A percentile compares a stretch with the other conserved stretches of the same genome.
Conservation (phyloP, 2,329 filamentous ascomycete genomes). For the Hypocrella siamensis region DNA sequence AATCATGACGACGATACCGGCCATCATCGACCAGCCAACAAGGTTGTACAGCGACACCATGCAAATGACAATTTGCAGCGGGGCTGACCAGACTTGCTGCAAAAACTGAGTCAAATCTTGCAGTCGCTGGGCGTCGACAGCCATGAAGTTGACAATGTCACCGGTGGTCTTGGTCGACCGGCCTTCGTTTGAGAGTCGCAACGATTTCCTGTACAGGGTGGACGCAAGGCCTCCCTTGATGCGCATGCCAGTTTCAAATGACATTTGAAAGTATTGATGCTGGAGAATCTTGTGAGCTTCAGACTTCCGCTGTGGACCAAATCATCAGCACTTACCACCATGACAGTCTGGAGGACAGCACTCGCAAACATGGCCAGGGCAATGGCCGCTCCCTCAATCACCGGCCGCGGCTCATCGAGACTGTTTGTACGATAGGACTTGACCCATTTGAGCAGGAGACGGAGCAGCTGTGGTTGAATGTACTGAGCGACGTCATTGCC, state of each 20-base stretch:
- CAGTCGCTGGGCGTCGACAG: constrained; percentile 88
- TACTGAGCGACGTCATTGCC: constrained; percentile 77
- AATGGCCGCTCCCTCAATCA: constrained; percentile 74
- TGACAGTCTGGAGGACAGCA: constrained; percentile 73
- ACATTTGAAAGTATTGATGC: constrained; percentile 93
- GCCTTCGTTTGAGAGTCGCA: constrained; percentile 85
- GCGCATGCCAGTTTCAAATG: constrained; percentile 92
- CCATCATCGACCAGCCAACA: constrained; percentile 91
- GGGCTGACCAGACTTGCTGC: constrained; percentile 90
- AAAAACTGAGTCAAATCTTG: constrained; percentile 92
- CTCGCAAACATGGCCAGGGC: constrained; percentile 84
- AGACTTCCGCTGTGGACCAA: too few relatives aligned
- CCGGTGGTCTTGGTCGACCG: constrained; percentile 79
- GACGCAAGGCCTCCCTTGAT: constrained; percentile 85
- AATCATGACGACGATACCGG: constrained; percentile 88
- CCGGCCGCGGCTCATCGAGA: constrained; percentile 50
- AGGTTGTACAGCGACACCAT: constrained; percentile 92
- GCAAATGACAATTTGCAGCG: constrained; percentile 90
- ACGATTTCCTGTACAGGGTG: constrained; percentile 82
- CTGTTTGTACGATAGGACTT: constrained; percentile 49
- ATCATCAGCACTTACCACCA: constrained; percentile 38
- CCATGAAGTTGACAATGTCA: constrained; percentile 99
- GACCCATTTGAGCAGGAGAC: constrained; percentile 71
- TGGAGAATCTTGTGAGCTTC: too few relatives aligned
- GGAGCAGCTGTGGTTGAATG: constrained; percentile 77